These are phyloP conservation scores for Pichia inconspicua DNA, from an alignment of 1,139 yeast genomes.

Conservation along the genomic window DNA sequence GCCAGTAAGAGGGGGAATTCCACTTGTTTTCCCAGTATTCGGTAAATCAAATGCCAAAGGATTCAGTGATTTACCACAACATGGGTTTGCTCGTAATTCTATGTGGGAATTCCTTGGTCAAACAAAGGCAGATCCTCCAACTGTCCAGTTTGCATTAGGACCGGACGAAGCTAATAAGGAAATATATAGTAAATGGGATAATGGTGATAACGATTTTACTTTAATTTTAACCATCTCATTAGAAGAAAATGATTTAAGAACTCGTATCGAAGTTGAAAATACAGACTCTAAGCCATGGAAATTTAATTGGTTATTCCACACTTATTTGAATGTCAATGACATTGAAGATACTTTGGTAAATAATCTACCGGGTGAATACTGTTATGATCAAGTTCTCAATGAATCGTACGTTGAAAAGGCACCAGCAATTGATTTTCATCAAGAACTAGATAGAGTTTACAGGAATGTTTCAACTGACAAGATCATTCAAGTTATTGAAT, in stretches of 20 bases:
- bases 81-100: constrained; percentile 88
- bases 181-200: constrained; percentile 48
- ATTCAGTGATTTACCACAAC: constrained; percentile 66
- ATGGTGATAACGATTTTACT: constrained; percentile 64
- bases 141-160: constrained; percentile 83
- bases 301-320: constrained; percentile 93
- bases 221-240: constrained; percentile 63
- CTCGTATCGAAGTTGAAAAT: constrained; percentile 70
- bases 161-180: constrained; percentile 68
- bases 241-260: constrained; percentile 45
- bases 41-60: constrained; percentile 56
- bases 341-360: constrained; percentile 69
- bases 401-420: constrained; percentile 61
- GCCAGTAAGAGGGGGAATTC: constrained; percentile 96
- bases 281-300: constrained; percentile 57
- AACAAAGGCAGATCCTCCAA: constrained; percentile 48
- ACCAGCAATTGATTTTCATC: constrained; percentile 63
- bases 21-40: constrained; percentile 90
- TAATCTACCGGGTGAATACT: constrained; percentile 63
- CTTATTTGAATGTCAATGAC: constrained; percentile 73
- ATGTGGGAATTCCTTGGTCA: constrained; percentile 92
- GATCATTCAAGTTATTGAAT: constrained; percentile 54
- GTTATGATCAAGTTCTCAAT: constrained; percentile 66
- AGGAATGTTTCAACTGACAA: constrained; percentile 49
- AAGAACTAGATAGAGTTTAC: constrained; percentile 82